phyloP scores from a whole-genome alignment of 371 early-diverging fungal species.

The Blakeslea trispora region DNA sequence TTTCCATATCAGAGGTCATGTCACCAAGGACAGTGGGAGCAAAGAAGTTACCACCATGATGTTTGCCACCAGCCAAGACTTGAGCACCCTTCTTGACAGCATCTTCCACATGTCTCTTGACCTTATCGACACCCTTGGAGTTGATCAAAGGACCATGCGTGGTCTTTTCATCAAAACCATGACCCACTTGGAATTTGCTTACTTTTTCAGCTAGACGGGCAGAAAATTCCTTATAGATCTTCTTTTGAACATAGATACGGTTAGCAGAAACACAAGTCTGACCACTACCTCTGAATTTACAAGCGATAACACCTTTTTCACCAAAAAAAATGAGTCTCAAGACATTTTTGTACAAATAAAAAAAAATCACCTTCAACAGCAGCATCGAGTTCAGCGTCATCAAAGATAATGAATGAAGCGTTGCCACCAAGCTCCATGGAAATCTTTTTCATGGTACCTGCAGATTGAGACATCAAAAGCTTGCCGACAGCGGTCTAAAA shows the following conservation, averaged over 20 bases:
- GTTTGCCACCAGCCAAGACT: constrained; percentile 58
- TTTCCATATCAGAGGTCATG: constrained; percentile 59
- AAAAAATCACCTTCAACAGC: constrained; percentile 50
- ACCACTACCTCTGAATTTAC: constrained; percentile 88
- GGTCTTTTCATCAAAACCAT: constrained; percentile 66
- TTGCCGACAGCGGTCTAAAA: constrained; percentile 75
- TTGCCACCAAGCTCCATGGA: constrained; percentile 87
- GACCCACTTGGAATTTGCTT: constrained; percentile 68
- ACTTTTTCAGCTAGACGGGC: constrained; percentile 55
- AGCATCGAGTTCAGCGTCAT: constrained; percentile 69
- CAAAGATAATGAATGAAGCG: constrained; percentile 92
- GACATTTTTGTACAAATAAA: not conserved
- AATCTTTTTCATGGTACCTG: constrained; percentile 75
- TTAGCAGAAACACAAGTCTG: constrained; percentile 89
- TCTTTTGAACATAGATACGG: constrained; percentile 83
- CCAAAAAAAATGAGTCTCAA: constrained; percentile 1
- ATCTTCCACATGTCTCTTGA: constrained; percentile 67
- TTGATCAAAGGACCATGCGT: constrained; percentile 83
- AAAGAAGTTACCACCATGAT: constrained; percentile 61
- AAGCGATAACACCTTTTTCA: constrained; percentile 49
- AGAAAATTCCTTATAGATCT: constrained; percentile 73
- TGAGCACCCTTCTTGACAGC: constrained; percentile 68
- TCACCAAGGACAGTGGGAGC: constrained; percentile 72
- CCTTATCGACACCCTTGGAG: constrained; percentile 65
- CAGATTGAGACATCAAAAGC: constrained; percentile 68